Evolutionary conservation across 257 asterid species (phyloP), one percentile per base, ranked within the genome.

Genomic region (Striga asiatica): DNA sequence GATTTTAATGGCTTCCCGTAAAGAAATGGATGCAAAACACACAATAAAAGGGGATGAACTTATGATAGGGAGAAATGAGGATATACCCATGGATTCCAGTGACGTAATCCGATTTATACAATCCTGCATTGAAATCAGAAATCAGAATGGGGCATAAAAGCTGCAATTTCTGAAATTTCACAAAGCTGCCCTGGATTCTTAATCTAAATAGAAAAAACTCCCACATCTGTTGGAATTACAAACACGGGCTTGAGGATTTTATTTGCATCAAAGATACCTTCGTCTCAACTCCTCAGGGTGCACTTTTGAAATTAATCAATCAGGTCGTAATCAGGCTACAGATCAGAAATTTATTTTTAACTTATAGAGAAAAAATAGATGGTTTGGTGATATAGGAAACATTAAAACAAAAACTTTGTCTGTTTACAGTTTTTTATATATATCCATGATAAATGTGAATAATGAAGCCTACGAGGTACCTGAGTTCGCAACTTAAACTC

Each of bases 401-500:
- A n/a, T n/a, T n/a, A n/a, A n/a, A n/a, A n/a, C n/a, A n/a, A n/a
- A n/a, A n/a, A n/a, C n/a, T n/a, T n/a, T n/a, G n/a, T n/a, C n/a
- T n/a, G n/a, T n/a, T n/a, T n/a, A n/a, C n/a, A n/a, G n/a, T n/a
- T n/a, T n/a, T n/a, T n/a, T n/a, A n/a, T n/a, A n/a, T n/a, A n/a
- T 14, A 71, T 61, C 55, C 54, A 31, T 51, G 54, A 54, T 10
- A 27, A 52, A 49, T 7, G 42, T 3, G 39, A 50, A 46, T 29
- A 61, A 53, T 14, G 8, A 24, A 28, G 39, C 27, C 34, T 9
- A 56, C 24, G 67, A 38, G 51, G 35, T 73, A 89, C 98, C 94
- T 91, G 98, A 58, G 99, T 92, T 35, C 97, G 83, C 54, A 92
- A 60, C 76, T 88, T 92, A 68, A 88, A 92, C 74, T 92, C 99